A percentile compares a stretch with the other conserved stretches of the same genome.
Evolutionary conservation across 176 grass and related monocot species (phyloP).

Genomic region (Melocanna baccifera): DNA sequence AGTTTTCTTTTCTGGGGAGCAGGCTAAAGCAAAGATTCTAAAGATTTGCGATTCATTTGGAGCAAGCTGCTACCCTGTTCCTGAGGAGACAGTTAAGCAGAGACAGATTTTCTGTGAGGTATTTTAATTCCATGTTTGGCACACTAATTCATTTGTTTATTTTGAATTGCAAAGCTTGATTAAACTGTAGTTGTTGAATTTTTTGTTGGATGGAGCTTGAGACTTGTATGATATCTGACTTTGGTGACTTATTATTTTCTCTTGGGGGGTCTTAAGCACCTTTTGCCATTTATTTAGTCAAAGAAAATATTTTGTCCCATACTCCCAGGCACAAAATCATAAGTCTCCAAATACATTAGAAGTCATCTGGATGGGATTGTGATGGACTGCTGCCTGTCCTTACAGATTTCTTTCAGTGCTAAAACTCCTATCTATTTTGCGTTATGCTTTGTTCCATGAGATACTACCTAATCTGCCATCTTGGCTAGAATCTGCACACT

Average conservation of each 20-base stretch:
- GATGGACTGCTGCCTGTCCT: not conserved
- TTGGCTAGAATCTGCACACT: not conserved
- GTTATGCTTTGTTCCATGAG: not conserved
- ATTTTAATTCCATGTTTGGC: slow-evolving; percentile 27
- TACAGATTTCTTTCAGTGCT: not conserved
- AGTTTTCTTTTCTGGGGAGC: slow-evolving; percentile 97
- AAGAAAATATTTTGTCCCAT: not conserved
- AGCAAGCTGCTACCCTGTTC: slow-evolving; percentile 97
- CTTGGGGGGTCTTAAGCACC: not conserved
- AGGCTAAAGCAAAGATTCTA: slow-evolving; percentile 80
- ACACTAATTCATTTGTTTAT: not conserved
- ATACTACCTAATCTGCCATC: not conserved
- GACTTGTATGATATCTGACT: not conserved
- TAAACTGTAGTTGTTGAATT: not conserved
- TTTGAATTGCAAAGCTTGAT: not conserved
- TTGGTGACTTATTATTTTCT: not conserved
- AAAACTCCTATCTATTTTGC: not conserved
- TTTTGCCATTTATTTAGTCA: not conserved
- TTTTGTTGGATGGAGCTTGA: not conserved
- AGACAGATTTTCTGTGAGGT: slow-evolving; percentile 91
- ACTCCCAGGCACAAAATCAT: not conserved
- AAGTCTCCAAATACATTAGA: not conserved
- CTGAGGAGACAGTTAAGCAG: slow-evolving; percentile 85
- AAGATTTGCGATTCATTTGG: slow-evolving; percentile 94
- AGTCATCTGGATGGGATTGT: not conserved